Evolutionary conservation across 75 land plant species (phyloP), one percentile per base, ranked within the genome.

Genomic region (Isoetes taiwanensis): DNA sequence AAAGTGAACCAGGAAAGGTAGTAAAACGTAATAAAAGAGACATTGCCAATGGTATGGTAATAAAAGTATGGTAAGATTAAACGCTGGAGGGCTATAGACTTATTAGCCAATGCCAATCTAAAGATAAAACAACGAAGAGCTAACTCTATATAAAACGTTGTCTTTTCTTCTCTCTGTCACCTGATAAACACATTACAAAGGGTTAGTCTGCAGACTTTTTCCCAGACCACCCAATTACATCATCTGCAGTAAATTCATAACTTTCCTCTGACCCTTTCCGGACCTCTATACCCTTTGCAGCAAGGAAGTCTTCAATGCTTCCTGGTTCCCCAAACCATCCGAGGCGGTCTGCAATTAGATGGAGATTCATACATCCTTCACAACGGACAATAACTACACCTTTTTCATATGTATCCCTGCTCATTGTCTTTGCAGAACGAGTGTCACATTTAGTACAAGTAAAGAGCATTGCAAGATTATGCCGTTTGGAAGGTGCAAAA

Each of bases 261-360:
- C 82, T 74, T 30, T 83, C 94, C 24, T 71, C 57, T 0, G 82
- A 64, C 3, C 93, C 97, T 65, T 69, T 86, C 69, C 64, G 72
- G 43, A 91, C 78, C 46, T 83, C 84, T 28, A 83, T 82, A 9
- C 94, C 97, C 41, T 76, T 75, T 19, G 76, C 69, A n/a, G 80
- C 67, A 27, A 91, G 71, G 50, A 86, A 64, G 10, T 91, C 97
- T 55, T 86, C 97, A 0, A 91, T 66, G 27, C 82, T 86, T 10
- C 85, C 82, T 0, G 84, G 84, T 53, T 83, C 73, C 24, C 97
- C 97, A 66, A 91, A 91, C 97, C 87, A 83, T 0, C 97, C 97
- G 2, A 86, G 68, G 17, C 74, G 79, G 41, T 91, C 97, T 21
- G 97, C 94, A 65, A 91, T 83, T 34, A 91, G 68, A 64, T 91